Evolutionary conservation across 2,329 filamentous ascomycete genomes (phyloP), one percentile per base, ranked within the genome.

Genomic region (Monilinia vaccinii-corymbosi): DNA sequence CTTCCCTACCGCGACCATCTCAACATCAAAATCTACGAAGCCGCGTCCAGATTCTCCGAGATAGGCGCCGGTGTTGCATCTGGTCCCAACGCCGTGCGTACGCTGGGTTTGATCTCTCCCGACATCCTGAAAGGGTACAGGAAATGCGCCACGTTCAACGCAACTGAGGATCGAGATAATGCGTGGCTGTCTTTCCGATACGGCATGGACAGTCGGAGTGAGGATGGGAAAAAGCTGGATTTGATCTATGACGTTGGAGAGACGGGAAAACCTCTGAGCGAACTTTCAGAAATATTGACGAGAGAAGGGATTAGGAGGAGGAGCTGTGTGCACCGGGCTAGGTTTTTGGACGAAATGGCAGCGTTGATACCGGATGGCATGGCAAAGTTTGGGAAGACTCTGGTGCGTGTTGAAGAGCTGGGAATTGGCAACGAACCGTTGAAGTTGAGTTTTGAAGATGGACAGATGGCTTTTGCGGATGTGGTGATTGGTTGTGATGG

Each of bases 401-500:
- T 60, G 13, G 25, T n/a, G 21, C 21, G 14, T 21, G 38, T 44
- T 23, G 36, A 52, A 28, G 48, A 53, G 8, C 9, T 11, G 18
- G 48, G 16, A 18, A 28, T 21, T 23, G 53, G 36, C 14, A 13
- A 42, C 4, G n/a, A 32, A 34, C n/a, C n/a, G 11, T 53, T 59
- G 36, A 40, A 36, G 16, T 31, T 60, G 21, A 31, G 10, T 4
- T 60, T 60, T 28, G 25, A 48, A 38, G 58, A 60, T 34, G 58
- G 58, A 21, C 42, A 52, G 18, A 40, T 23, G 6, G 42, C 31
- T 0, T 66, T 73, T 31, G 77, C 78, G 34, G 74, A 74, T 61
- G 74, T 76, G 1, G 79, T 84, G 0, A 75, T 87, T 60, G 84
- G 81, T 6, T 85, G 82, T 67, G 85, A 88, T 70, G 85, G 85